phyloP scores from a whole-genome alignment of 805 yeast species.

The Jamesozyma rosinii region DNA sequence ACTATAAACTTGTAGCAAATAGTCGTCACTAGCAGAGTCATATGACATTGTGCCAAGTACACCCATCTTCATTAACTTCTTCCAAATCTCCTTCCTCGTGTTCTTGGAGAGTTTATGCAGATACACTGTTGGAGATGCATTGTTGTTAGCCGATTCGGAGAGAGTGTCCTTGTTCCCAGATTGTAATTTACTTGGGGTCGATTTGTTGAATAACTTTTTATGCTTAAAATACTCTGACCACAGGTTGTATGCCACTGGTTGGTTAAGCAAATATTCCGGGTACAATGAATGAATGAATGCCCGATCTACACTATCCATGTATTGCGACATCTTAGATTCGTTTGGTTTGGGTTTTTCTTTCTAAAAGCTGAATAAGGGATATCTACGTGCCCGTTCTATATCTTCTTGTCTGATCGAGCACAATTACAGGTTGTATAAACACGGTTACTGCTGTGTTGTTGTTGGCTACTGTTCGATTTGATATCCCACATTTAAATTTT shows the following conservation, averaged over 20 bases:
- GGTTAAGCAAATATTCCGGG: slow-evolving; percentile 27
- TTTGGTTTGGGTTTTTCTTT: too few relatives aligned
- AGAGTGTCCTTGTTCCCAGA: background rate
- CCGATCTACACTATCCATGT: slow-evolving; percentile 22
- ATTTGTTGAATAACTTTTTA: slow-evolving; percentile 18
- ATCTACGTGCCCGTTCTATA: too few relatives aligned
- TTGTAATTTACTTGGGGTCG: background rate
- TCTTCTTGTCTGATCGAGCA: too few relatives aligned
- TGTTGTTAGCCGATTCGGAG: background rate
- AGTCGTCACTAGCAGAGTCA: slow-evolving; percentile 24
- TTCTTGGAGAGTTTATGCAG: slow-evolving; percentile 2
- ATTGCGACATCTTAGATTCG: slow-evolving; percentile 13
- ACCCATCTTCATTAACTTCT: slow-evolving; percentile 23
- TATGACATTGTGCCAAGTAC: slow-evolving; percentile 29
- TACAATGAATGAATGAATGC: slow-evolving; percentile 21
- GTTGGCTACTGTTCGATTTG: too few relatives aligned
- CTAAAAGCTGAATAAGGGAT: too few relatives aligned
- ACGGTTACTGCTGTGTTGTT: too few relatives aligned
- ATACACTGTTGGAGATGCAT: background rate
- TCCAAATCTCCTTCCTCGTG: slow-evolving; percentile 28
- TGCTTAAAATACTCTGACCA: slow-evolving; percentile 21
- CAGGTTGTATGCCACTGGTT: slow-evolving; percentile 26
- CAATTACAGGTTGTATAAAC: too few relatives aligned
- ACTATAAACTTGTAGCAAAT: slow-evolving; percentile 24
- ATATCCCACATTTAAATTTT: too few relatives aligned